These are phyloP conservation scores for Macrocybe gigantea DNA, from an alignment of 768 basidiomycete genomes.

Conservation along the genomic window DNA sequence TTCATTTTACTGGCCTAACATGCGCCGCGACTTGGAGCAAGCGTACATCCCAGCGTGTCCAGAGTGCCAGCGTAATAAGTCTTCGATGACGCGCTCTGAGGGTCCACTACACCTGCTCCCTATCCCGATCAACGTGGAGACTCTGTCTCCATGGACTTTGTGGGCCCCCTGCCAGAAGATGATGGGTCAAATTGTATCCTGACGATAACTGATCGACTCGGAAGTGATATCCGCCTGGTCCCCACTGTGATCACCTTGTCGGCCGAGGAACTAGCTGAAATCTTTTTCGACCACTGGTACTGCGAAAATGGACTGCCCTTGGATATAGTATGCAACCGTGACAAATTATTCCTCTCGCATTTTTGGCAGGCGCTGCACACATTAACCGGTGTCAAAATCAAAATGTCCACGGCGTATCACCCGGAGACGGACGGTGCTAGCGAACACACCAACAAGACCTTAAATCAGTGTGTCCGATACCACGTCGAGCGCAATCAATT, in stretches of 20 bases:
- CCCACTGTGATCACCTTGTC: conserved; percentile 3
- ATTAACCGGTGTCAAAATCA: no score
- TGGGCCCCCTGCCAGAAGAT: conserved; percentile 23
- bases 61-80: conserved; percentile 14
- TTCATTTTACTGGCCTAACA: not conserved
- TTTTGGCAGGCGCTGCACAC: no score
- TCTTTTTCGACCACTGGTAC: conserved; percentile 24
- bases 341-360: no score
- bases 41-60: not conserved
- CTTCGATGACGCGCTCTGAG: conserved; percentile 8
- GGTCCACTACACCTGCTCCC: conserved; percentile 20
- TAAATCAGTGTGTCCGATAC: no score
- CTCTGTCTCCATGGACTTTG: conserved; percentile 24
- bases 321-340: conserved; percentile 21
- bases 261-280: conserved; percentile 12
- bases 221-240: conserved; percentile 15
- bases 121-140: conserved; percentile 17
- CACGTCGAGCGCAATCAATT: no score
- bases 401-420: no score
- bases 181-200: conserved; percentile 16
- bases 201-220: conserved; percentile 20
- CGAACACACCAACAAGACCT: no score
- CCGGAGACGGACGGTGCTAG: no score
- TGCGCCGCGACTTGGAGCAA: not conserved
- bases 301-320: conserved; percentile 25